These are phyloP conservation scores for Auricularia sp. DNA, from an alignment of 768 basidiomycete genomes.

Conservation along the genomic window DNA sequence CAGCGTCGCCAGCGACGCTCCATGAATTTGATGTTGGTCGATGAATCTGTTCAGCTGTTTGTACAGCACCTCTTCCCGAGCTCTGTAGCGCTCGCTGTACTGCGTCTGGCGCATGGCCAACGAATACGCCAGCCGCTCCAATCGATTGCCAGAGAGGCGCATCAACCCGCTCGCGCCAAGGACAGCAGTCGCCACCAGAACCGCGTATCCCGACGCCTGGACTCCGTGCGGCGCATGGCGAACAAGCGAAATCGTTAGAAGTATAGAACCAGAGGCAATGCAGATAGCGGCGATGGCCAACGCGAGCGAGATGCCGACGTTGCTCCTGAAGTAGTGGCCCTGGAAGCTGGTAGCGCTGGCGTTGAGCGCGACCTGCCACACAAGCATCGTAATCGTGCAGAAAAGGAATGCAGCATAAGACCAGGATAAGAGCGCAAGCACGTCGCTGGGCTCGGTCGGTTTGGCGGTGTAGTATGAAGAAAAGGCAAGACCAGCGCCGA, in stretches of 20 bases:
- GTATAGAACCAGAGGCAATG: background rate
- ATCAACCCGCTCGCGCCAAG: background rate
- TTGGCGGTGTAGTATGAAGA: background rate
- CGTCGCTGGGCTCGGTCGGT: background rate
- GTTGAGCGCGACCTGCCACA: background rate
- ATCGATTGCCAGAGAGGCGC: background rate
- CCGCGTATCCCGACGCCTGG: background rate
- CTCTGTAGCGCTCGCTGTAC: too few relatives aligned
- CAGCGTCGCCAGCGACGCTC: too few relatives aligned
- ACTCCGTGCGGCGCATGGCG: background rate
- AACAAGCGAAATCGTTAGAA: background rate
- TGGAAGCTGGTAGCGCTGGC: background rate
- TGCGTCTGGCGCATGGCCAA: too few relatives aligned
- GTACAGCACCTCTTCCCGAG: too few relatives aligned
- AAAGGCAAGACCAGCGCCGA: background rate
- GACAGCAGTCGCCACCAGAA: background rate
- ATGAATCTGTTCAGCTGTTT: too few relatives aligned
- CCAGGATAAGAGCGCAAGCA: background rate
- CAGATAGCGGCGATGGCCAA: background rate
- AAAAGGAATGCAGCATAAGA: background rate
- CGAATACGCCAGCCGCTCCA: too few relatives aligned
- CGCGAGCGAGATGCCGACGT: background rate
- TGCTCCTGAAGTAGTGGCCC: background rate
- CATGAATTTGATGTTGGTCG: too few relatives aligned
- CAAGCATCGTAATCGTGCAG: background rate